Evolutionary conservation across 768 basidiomycete genomes (phyloP).

Genomic region (Xerocomus brunneocitrinus): DNA sequence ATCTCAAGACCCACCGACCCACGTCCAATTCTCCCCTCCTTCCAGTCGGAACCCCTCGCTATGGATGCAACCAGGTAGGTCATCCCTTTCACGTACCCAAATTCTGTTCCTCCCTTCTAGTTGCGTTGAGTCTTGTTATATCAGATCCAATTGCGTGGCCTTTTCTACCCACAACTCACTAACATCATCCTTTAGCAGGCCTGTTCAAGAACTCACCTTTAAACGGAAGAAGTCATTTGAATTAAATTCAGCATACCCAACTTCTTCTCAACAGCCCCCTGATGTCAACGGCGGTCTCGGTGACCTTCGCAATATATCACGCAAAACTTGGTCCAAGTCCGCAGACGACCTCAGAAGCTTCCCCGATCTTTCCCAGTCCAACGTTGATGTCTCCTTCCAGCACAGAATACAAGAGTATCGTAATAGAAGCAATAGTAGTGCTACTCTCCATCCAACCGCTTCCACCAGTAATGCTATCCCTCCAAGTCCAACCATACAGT

Average conservation of each 20-base stretch:
- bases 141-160: conserved; percentile 5
- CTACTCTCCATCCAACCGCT: conserved; percentile 42
- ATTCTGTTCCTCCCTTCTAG: not conserved
- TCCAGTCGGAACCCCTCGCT: conserved; percentile 45
- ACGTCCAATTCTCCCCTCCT: conserved; percentile 55
- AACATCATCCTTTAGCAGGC: conserved; percentile 39
- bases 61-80: conserved; percentile 53
- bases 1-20: conserved; percentile 85
- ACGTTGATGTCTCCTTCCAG: conserved; percentile 49
- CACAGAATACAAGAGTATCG: conserved; percentile 65
- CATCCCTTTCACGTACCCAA: not conserved
- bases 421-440: conserved; percentile 51
- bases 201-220: conserved; percentile 59
- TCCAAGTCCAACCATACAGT: conserved; percentile 35
- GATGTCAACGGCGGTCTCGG: conserved; percentile 42
- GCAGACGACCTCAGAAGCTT: conserved; percentile 72
- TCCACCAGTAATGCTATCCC: conserved; percentile 22
- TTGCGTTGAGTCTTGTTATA: conserved; percentile 4
- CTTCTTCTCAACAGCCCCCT: conserved; percentile 30
- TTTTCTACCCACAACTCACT: conserved; percentile 8
- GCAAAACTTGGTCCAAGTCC: conserved; percentile 74
- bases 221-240: conserved; percentile 43
- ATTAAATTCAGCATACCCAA: conserved; percentile 30
- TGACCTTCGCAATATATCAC: conserved; percentile 65
- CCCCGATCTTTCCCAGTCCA: conserved; percentile 31